These are phyloP conservation scores for Phaeosphaeria sp. DNA, from an alignment of 2,329 filamentous ascomycete genomes.

Conservation along the genomic window DNA sequence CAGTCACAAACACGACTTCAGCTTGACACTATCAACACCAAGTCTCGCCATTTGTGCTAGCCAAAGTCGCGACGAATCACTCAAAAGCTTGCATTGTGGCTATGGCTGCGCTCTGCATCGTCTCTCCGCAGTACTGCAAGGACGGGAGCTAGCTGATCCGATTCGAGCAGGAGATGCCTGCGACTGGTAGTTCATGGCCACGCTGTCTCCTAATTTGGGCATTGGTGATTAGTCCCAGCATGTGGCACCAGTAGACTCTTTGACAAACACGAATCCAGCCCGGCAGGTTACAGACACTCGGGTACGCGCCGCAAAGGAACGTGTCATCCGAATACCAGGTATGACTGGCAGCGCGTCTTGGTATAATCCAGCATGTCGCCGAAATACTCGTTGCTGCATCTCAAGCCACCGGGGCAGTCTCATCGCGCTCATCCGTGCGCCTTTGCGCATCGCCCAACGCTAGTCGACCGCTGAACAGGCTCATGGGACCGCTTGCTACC, in stretches of 20 bases:
- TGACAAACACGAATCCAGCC: neutral
- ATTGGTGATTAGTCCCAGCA: neutral
- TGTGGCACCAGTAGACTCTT: neutral
- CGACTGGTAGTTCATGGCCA: neutral
- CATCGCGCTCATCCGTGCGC: neutral
- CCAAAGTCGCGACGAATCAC: neutral
- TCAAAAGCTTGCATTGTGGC: neutral
- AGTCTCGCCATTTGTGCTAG: neutral
- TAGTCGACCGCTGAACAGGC: neutral
- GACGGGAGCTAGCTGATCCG: neutral
- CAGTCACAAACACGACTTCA: neutral
- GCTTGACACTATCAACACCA: neutral
- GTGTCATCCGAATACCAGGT: conserved; percentile 10
- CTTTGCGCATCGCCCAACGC: neutral
- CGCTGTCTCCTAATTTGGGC: neutral
- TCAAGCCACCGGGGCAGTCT: neutral
- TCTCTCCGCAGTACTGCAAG: neutral
- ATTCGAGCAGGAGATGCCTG: neutral
- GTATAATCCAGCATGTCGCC: neutral
- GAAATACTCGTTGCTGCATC: neutral
- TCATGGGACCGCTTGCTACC: neutral
- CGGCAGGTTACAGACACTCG: conserved; percentile 1
- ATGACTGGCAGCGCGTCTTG: neutral
- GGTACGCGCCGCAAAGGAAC: conserved; percentile 1
- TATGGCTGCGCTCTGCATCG: neutral